phyloP scores from a whole-genome alignment of 345 rosid species.

The Excoecaria agallocha region DNA sequence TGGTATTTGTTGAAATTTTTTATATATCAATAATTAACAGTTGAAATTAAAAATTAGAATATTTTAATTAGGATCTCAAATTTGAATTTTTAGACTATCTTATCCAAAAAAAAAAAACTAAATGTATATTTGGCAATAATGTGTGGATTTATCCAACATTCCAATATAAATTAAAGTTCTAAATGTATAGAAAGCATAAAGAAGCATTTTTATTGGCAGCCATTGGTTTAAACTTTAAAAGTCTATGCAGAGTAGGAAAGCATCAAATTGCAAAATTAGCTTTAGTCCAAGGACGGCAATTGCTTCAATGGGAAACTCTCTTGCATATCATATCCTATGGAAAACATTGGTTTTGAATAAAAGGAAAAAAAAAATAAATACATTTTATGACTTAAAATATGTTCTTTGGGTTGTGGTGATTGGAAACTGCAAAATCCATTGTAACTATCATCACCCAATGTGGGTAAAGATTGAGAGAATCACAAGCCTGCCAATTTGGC shows the following conservation, averaged over 20 bases:
- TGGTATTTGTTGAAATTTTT: no score
- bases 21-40: no score
- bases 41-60: no score
- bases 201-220: not conserved
- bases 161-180: not conserved
- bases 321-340: not conserved
- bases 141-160: not conserved
- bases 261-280: not conserved
- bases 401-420: not conserved
- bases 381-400: not conserved
- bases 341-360: slow-evolving; percentile 14
- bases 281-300: not conserved
- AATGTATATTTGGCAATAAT: no score
- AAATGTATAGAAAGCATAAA: slow-evolving; percentile 2
- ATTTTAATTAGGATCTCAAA: no score
- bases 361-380: not conserved
- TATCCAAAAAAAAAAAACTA: no score
- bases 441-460: slow-evolving; percentile 4
- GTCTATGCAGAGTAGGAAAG: not conserved
- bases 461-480: not conserved
- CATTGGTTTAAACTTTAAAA: slow-evolving; percentile 8
- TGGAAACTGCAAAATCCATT: not conserved
- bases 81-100: no score
- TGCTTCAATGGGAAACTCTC: slow-evolving; percentile 9
- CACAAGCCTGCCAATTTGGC: slow-evolving; percentile 14